Evolutionary conservation across 202 grass and related monocot species (phyloP), one percentile per base, ranked within the genome.

Genomic region (Schoenoplectus tabernaemontani): DNA sequence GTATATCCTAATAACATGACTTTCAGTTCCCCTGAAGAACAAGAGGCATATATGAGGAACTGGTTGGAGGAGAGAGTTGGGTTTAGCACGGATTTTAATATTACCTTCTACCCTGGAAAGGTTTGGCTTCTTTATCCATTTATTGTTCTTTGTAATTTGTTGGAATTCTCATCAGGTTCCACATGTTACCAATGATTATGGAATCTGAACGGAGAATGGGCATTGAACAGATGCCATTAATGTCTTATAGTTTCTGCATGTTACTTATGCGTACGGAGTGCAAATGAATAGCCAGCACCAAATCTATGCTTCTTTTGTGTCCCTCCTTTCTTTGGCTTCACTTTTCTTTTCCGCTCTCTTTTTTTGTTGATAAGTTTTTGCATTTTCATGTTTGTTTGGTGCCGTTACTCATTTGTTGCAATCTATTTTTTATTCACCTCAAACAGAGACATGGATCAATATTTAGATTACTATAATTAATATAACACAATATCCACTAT

Each of bases 11-110:
- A 92, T 75, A 91, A 67, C 75, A 90, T 97, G 85, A 91, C 82
- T 81, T 97, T 97, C 70, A 87, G 51, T 87, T 93, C 91, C 37
- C 93, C 91, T 12, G 64, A 88, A 82, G 93, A 97, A 51, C 93
- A 93, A 73, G 93, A 97, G 87, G 79, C 48, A 11, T 97, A 90
- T 85, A 93, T 91, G 68, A 85, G 91, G 46, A 84, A 84, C 57
- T 97, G 93, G 93, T 84, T 97, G 44, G 93, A 97, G 76, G 93
- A 97, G 87, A 87, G 93, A 68, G 87, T 97, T 46, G 93, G 93
- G 70, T 97, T 97, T 82, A 97, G 91, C 78, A 87, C 91, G 23
- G 89, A 97, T 66, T 97, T 97, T 57, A 93, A 86, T 82, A 97
- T 97, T 85, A 87, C 91, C 1, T 97, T 93, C 76, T 93, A 93